phyloP scores from a whole-genome alignment of 2,329 filamentous ascomycete genomes.

The Trichoderma afroharzianum region DNA sequence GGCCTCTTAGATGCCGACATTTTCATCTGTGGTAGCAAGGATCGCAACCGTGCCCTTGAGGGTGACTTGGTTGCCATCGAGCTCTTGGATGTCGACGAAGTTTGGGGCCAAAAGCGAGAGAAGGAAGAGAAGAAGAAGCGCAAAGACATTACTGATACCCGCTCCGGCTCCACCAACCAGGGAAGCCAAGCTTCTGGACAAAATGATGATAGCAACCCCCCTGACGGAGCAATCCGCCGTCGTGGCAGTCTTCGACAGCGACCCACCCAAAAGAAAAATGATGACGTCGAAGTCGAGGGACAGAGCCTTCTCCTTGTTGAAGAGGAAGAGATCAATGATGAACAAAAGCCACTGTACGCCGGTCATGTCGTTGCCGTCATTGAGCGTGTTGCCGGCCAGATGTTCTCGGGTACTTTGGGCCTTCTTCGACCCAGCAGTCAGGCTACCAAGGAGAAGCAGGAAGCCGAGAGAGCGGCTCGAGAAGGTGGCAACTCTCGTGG shows the following conservation, averaged over 20 bases:
- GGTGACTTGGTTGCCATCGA: constrained; percentile 95
- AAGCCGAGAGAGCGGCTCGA: constrained; percentile 88
- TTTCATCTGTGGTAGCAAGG: constrained; percentile 99
- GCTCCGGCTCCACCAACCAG: constrained; percentile 70
- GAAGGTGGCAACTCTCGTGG: constrained; percentile 70
- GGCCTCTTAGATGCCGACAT: constrained; percentile 89
- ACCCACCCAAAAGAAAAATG: constrained; percentile 99
- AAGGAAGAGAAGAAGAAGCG: constrained; percentile 99
- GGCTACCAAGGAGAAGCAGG: constrained; percentile 98
- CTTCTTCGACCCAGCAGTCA: constrained; percentile 94
- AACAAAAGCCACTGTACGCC: constrained; percentile 94
- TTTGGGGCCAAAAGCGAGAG: constrained; percentile 97
- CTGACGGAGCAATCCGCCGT: constrained; percentile 82
- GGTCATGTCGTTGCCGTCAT: constrained; percentile 97
- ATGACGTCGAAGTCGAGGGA: constrained; percentile 97
- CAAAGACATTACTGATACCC: constrained; percentile 94
- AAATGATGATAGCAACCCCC: constrained; percentile 58
- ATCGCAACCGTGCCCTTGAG: constrained; percentile 93
- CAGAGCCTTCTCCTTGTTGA: constrained; percentile 95
- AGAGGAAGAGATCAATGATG: constrained; percentile 97
- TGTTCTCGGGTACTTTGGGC: constrained; percentile 96
- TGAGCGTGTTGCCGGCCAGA: constrained; percentile 93
- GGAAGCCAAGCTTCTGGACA: constrained; percentile 61
- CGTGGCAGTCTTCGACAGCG: constrained; percentile 94
- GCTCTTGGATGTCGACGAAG: constrained; percentile 94